Evolutionary conservation across 164 flowering plant genomes (phyloP), one percentile per base, ranked within the genome.

Genomic region (Nymphaea colorata): DNA sequence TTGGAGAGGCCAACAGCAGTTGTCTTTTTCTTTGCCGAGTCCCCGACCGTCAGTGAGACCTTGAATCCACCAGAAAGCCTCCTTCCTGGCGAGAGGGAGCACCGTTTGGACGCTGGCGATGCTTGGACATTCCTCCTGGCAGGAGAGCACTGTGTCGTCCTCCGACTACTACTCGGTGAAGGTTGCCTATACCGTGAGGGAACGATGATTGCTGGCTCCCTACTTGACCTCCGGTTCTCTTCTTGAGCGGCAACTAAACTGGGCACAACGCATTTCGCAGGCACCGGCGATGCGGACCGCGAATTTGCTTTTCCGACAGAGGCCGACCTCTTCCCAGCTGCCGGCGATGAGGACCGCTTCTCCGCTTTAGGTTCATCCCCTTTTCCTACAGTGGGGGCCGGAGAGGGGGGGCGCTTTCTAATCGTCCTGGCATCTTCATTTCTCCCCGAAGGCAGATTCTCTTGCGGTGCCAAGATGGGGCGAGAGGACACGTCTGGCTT

Each of bases 131-230:
- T 63, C 44, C 74, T 64, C 4, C 61, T 67, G 4, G 67, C 65
- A 12, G 72, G 65, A 0, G 69, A 67, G 10, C 63, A 61, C 44
- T 17, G 69, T 71, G 57, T 15, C 10, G 57, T 15, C 36, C 76
- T 81, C 75, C 94, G 75, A 16, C 79, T 90, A 41, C 57, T 51
- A 51, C 70, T 88, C 0, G 98, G 98, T 0, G 98, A 93, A 0
- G 97, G 96, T 77, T 94, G 96, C 45, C 97, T 69, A 61, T 91
- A 94, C 74, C 99, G 88, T 0, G 99, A 91, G 0, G 97, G 97
- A 55, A 94, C 99, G 0, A 91, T 69, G 7, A 94, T 90, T 10
- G 96, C 95, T 3, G 93, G 79, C 73, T 94, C 99, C 72, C 71
- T 88, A 0, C 90, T 71, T 1, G 66, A 47, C 75, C 72, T 90